A percentile compares a stretch with the other conserved stretches of the same genome.
These are phyloP conservation scores for Aspergillus sparsus DNA, from an alignment of 495 filamentous ascomycete species.

Conservation along the genomic window DNA sequence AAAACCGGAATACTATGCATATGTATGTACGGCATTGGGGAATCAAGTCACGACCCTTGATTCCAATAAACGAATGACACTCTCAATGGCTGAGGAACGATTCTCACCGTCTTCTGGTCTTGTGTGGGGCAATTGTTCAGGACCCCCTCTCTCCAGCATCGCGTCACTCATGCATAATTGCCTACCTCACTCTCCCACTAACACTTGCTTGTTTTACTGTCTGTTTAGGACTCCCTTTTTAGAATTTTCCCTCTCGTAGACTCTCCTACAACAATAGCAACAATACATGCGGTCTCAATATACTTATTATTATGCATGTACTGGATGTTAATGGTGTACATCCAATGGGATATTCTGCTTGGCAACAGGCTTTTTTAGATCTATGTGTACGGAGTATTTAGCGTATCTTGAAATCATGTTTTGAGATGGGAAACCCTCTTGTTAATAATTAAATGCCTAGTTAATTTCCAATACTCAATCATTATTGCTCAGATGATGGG, in stretches of 20 bases:
- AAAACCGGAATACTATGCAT: conserved; percentile 8
- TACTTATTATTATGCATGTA: not conserved
- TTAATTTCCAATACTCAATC: conserved; percentile 11
- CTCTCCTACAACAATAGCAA: not conserved
- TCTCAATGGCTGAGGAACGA: not conserved
- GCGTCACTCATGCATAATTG: conserved; percentile 17
- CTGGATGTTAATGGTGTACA: not conserved
- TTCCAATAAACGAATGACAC: conserved; percentile 17
- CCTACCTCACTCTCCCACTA: not conserved
- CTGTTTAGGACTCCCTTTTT: conserved; percentile 3
- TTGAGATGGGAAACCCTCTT: conserved; percentile 14
- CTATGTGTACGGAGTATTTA: conserved; percentile 2
- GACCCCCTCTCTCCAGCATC: conserved; percentile 7
- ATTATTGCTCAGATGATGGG: conserved; percentile 13
- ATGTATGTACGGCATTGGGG: conserved; percentile 4
- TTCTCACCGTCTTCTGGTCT: conserved; percentile 25
- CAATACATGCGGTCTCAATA: not conserved
- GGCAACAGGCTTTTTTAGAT: not conserved
- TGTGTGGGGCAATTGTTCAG: conserved; percentile 16
- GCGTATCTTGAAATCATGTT: conserved; percentile 1
- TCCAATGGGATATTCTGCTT: not conserved
- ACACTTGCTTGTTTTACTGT: conserved; percentile 5
- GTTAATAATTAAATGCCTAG: conserved; percentile 8
- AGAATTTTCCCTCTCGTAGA: not conserved
- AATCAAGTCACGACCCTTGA: conserved; percentile 18